Conservation (phyloP, 176 grass and related monocot genomes). For the Avena sativa region DNA sequence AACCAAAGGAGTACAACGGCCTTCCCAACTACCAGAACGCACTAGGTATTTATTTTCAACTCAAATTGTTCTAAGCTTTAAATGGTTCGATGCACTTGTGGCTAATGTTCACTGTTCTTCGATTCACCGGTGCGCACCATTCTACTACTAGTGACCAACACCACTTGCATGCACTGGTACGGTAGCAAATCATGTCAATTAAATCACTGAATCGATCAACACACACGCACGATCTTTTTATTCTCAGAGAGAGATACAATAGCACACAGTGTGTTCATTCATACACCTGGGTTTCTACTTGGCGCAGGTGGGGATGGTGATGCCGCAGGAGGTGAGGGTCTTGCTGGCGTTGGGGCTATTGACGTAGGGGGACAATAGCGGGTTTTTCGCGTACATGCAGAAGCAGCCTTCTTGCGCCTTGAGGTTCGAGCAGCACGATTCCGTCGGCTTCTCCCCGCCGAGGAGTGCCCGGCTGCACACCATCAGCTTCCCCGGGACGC, state of each 20-base stretch:
- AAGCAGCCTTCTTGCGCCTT: slow-evolving; percentile 48
- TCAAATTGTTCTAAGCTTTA: neutral
- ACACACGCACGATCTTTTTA: neutral
- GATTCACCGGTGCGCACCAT: neutral
- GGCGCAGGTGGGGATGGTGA: slow-evolving; percentile 42
- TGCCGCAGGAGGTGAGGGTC: slow-evolving; percentile 27
- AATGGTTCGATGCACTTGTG: neutral
- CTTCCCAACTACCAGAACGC: no score
- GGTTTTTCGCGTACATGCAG: slow-evolving; percentile 52
- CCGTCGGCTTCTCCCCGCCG: slow-evolving; percentile 27
- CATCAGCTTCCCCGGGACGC: slow-evolving; percentile 24
- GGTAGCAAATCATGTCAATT: neutral
- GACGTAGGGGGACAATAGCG: slow-evolving; percentile 33
- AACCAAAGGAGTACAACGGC: no score
- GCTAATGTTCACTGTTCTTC: neutral
- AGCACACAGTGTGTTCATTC: neutral
- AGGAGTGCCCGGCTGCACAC: slow-evolving; percentile 43
- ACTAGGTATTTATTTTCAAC: neutral
- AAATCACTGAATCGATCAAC: neutral
- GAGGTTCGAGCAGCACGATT: slow-evolving; percentile 47
- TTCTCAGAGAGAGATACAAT: neutral
- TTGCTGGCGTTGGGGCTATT: slow-evolving; percentile 39
- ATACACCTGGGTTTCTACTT: neutral
- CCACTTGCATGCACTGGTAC: neutral
- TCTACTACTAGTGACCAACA: neutral